Conservation (phyloP, 208 protist genomes). For the Acanthamoeba castellanii region DNA sequence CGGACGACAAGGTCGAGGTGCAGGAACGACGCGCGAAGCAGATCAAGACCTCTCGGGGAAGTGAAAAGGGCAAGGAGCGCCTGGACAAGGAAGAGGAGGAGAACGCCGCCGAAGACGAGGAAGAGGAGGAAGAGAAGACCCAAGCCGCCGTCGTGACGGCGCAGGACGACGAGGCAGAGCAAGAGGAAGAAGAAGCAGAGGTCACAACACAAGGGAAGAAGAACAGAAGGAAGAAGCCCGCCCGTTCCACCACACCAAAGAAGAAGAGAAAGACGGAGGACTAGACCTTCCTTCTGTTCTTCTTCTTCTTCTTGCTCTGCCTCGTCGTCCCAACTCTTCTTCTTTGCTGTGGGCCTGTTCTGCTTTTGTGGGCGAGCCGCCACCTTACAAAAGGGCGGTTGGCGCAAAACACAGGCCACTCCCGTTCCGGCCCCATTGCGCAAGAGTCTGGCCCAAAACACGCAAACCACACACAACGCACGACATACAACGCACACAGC, state of each 20-base stretch:
- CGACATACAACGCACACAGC: neutral
- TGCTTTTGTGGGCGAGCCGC: too few species aligned
- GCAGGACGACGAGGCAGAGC: neutral
- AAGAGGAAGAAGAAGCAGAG: neutral
- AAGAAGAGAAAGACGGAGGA: conserved; percentile 65
- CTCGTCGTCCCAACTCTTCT: too few species aligned
- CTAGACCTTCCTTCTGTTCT: neutral
- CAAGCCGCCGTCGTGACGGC: neutral
- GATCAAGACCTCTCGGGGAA: neutral
- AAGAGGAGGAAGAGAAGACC: neutral
- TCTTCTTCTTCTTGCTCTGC: too few species aligned
- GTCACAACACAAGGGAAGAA: neutral
- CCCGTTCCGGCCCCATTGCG: too few species aligned
- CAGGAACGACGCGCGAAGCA: conserved; percentile 25
- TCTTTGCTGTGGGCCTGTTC: too few species aligned
- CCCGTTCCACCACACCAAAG: neutral
- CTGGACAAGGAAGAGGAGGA: neutral
- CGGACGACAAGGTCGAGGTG: neutral
- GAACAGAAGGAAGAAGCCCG: neutral
- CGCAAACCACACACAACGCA: neutral
- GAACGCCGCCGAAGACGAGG: neutral
- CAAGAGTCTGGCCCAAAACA: too few species aligned
- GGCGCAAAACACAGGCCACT: too few species aligned
- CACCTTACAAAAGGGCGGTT: too few species aligned
- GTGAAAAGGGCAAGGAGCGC: conserved; percentile 30